Percentiles rank a stretch among this genome's conserved stretches.
Conservation (phyloP, 345 rosid species). For the Sisymbrium altissimum region DNA sequence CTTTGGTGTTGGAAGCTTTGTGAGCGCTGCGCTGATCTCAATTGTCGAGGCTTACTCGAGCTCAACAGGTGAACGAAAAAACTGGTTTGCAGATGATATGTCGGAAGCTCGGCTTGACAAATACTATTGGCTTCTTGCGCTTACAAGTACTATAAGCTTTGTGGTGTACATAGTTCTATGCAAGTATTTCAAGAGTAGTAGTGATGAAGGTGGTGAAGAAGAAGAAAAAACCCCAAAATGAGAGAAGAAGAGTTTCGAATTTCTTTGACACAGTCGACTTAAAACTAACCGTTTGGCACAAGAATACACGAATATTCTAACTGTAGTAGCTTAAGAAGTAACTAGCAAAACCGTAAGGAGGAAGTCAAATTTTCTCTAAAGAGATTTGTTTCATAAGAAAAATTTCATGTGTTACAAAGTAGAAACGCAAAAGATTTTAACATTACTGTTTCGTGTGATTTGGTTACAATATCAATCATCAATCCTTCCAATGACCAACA, state of each 20-base stretch:
- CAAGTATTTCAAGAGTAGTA: conserved; percentile 45
- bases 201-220: conserved; percentile 35
- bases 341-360: conserved; percentile 1
- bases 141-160: conserved; percentile 56
- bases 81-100: conserved; percentile 94
- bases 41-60: conserved; percentile 47
- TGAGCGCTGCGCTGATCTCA: conserved; percentile 66
- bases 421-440: conserved; percentile 8
- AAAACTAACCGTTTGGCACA: background rate
- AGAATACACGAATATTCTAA: conserved; percentile 5
- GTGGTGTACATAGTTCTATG: conserved; percentile 53
- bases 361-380: background rate
- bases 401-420: background rate
- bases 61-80: conserved; percentile 36
- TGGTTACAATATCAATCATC: conserved; percentile 10
- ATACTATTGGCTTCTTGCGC: conserved; percentile 75
- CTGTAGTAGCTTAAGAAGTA: conserved; percentile 14
- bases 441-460: background rate
- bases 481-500: background rate
- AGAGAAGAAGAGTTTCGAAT: background rate
- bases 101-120: conserved; percentile 65
- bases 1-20: conserved; percentile 88
- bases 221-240: background rate
- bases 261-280: background rate
- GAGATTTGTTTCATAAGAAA: conserved; percentile 3